Evolutionary conservation across 169 alveolate species (phyloP).

Genomic region (Eimeria acervulina): DNA sequence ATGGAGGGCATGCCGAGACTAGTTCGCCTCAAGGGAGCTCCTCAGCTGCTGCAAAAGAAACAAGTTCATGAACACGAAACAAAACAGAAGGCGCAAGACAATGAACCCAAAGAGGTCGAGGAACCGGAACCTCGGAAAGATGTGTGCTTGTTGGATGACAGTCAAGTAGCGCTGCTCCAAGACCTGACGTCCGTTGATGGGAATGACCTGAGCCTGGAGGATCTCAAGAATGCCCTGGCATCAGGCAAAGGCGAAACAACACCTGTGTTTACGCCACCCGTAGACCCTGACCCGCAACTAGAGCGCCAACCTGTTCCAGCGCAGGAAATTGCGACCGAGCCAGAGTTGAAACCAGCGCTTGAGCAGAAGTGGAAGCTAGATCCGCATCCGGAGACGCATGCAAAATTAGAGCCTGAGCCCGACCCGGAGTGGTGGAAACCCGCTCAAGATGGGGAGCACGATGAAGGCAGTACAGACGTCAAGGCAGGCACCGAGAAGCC

Average conservation of each 20-base stretch:
- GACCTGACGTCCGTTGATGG: slow-evolving; percentile 42
- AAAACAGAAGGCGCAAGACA: neutral
- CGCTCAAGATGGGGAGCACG: neutral
- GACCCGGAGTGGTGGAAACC: neutral
- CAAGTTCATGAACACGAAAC: neutral
- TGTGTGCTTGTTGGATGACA: slow-evolving; percentile 35
- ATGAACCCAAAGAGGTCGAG: neutral
- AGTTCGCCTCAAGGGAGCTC: slow-evolving; percentile 43
- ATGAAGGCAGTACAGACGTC: neutral
- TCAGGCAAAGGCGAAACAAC: neutral
- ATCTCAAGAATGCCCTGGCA: slow-evolving; percentile 19
- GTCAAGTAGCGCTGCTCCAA: slow-evolving; percentile 47
- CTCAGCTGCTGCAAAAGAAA: neutral
- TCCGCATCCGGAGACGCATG: neutral
- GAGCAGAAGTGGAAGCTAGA: neutral
- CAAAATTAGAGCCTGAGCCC: neutral
- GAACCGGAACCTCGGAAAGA: neutral
- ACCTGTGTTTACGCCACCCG: neutral
- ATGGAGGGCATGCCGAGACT: slow-evolving; percentile 63
- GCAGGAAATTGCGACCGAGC: neutral
- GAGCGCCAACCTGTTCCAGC: neutral
- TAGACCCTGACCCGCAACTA: slow-evolving; percentile 15
- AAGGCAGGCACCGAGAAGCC: neutral
- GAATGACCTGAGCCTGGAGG: slow-evolving; percentile 31
- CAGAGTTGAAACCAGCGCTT: neutral